A percentile compares a stretch with the other conserved stretches of the same genome.
These are phyloP conservation scores for Posidonia oceanica DNA, from an alignment of 116 monocot genomes.

Conservation along the genomic window DNA sequence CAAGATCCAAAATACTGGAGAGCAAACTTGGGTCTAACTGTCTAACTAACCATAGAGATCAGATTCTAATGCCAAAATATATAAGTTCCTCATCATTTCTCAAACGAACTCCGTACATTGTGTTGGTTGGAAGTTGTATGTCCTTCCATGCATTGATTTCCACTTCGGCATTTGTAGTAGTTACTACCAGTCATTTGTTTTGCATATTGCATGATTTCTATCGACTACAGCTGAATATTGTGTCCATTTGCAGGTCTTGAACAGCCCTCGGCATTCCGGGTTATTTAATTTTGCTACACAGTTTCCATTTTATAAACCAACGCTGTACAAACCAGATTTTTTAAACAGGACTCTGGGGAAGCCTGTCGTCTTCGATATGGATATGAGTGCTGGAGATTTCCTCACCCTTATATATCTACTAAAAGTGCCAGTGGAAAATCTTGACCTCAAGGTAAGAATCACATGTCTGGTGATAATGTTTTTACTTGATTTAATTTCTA, in stretches of 20 bases:
- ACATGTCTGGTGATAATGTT: too few species aligned
- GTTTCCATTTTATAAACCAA: slow-evolving; percentile 56
- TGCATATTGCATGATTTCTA: neutral
- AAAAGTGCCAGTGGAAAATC: slow-evolving; percentile 56
- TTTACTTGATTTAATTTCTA: too few species aligned
- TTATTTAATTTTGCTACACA: slow-evolving; percentile 54
- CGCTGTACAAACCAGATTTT: slow-evolving; percentile 44
- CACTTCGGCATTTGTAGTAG: too few species aligned
- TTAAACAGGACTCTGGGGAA: slow-evolving; percentile 29
- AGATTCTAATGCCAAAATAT: too few species aligned
- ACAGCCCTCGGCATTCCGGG: slow-evolving; percentile 49
- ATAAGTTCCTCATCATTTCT: too few species aligned
- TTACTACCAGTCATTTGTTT: too few species aligned
- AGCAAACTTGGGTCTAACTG: too few species aligned
- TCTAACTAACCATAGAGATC: neutral
- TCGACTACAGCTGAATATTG: neutral
- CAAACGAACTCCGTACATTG: too few species aligned
- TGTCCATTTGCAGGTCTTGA: slow-evolving; percentile 31
- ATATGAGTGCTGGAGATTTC: slow-evolving; percentile 94
- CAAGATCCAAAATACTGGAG: too few species aligned
- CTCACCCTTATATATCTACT: slow-evolving; percentile 73
- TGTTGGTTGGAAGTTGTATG: too few species aligned
- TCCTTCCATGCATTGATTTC: too few species aligned
- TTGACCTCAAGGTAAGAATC: slow-evolving; percentile 61
- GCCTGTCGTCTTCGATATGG: slow-evolving; percentile 81